These are phyloP conservation scores for Bruguiera hainesii DNA, from an alignment of 441 rosid genomes.

Conservation along the genomic window DNA sequence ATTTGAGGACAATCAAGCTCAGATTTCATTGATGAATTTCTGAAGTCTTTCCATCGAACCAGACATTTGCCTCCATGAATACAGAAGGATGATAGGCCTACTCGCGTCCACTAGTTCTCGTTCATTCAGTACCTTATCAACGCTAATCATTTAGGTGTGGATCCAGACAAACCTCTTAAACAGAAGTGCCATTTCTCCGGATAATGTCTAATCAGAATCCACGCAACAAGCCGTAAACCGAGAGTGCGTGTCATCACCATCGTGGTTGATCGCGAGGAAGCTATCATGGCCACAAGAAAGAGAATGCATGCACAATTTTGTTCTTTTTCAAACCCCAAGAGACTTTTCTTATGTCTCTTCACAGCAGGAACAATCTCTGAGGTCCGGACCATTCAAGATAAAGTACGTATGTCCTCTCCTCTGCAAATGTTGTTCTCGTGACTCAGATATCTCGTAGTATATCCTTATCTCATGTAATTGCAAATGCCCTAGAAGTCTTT, in stretches of 20 bases:
- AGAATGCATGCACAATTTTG: neutral
- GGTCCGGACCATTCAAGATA: slow-evolving; percentile 10
- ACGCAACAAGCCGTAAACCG: neutral
- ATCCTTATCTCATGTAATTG: neutral
- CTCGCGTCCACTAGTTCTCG: neutral
- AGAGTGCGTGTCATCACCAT: neutral
- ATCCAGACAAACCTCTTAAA: neutral
- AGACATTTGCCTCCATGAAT: neutral
- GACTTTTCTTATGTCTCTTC: neutral
- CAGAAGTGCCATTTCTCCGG: neutral
- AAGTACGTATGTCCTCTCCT: neutral
- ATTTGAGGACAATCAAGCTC: no score
- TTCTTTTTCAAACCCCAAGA: neutral
- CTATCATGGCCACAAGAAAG: neutral
- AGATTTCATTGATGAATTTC: no score
- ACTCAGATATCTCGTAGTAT: neutral
- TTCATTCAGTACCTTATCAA: neutral
- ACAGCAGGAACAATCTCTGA: neutral
- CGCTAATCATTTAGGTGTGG: neutral
- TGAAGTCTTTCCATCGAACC: neutral
- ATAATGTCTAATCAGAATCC: neutral
- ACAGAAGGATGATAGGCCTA: neutral
- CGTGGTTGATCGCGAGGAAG: no score
- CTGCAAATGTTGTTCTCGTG: slow-evolving; percentile 16
- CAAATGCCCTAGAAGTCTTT: neutral